A percentile compares a stretch with the other conserved stretches of the same genome.
phyloP scores from a whole-genome alignment of 306 rosid genomes.

The Castanea sativa region DNA sequence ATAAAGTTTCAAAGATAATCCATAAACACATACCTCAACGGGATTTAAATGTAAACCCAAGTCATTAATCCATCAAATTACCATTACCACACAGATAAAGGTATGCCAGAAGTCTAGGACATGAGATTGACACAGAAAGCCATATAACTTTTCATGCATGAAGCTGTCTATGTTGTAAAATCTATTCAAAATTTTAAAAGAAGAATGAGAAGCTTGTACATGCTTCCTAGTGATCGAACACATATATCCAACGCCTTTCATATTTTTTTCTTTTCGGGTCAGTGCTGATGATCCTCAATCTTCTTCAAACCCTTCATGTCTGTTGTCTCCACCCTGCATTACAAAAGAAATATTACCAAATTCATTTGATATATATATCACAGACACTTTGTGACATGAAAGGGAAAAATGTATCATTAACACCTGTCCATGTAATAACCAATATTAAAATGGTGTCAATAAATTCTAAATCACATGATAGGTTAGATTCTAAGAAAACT shows the following conservation, averaged over 20 bases:
- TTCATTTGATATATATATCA: neutral
- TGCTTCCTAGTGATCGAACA: neutral
- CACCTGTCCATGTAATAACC: neutral
- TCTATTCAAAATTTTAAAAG: constrained; percentile 26
- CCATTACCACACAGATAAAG: constrained; percentile 24
- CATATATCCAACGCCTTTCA: neutral
- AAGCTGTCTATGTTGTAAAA: constrained; percentile 30
- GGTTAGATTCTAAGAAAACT: neutral
- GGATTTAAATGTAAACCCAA: constrained; percentile 18
- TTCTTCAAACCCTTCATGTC: constrained; percentile 99
- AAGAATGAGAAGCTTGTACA: neutral
- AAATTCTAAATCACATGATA: neutral
- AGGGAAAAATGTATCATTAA: neutral
- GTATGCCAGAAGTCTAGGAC: constrained; percentile 20
- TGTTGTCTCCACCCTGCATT: constrained; percentile 88
- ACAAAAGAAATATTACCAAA: constrained; percentile 33
- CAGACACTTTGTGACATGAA: neutral
- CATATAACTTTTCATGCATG: constrained; percentile 28
- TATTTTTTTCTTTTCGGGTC: constrained; percentile 24
- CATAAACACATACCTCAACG: neutral
- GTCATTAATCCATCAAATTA: constrained; percentile 13
- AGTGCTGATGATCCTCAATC: constrained; percentile 70
- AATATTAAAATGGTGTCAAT: neutral
- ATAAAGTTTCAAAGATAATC: neutral
- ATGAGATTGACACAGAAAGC: constrained; percentile 28